Evolutionary conservation across 805 yeast species (phyloP).

Genomic region (Wickerhamomyces canadensis): DNA sequence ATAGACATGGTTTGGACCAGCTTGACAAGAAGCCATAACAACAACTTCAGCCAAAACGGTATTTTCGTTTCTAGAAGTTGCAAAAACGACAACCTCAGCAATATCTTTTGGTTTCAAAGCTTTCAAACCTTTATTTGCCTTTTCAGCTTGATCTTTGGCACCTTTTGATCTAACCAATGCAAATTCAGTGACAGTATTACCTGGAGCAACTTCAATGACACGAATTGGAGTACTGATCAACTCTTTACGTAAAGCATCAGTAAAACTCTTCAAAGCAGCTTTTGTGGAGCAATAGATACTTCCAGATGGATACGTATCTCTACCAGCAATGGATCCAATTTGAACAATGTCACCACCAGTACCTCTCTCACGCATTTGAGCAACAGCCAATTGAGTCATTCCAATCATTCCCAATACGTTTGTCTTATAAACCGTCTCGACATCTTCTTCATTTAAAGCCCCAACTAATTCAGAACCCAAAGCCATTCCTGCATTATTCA

Average conservation of each 20-base stretch:
- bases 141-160: constrained; percentile 45
- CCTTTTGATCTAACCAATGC: constrained; percentile 56
- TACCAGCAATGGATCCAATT: constrained; percentile 76
- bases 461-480: constrained; percentile 79
- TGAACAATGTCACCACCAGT: constrained; percentile 70
- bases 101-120: constrained; percentile 56
- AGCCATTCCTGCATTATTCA: constrained; percentile 78
- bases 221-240: constrained; percentile 61
- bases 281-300: constrained; percentile 74
- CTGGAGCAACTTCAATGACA: constrained; percentile 63
- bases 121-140: constrained; percentile 49
- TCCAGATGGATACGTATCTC: constrained; percentile 78
- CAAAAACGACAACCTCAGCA: constrained; percentile 52
- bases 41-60: constrained; percentile 69
- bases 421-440: constrained; percentile 75
- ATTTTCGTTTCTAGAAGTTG: constrained; percentile 48
- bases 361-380: constrained; percentile 64
- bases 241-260: constrained; percentile 70
- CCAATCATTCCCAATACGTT: constrained; percentile 84
- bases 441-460: constrained; percentile 54
- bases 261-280: constrained; percentile 68
- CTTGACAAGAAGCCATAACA: no score
- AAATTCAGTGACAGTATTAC: constrained; percentile 65
- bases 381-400: constrained; percentile 72
- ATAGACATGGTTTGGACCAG: no score